Evolutionary conservation across 176 grass and related monocot genomes (phyloP).

Genomic region (Carex pumila): DNA sequence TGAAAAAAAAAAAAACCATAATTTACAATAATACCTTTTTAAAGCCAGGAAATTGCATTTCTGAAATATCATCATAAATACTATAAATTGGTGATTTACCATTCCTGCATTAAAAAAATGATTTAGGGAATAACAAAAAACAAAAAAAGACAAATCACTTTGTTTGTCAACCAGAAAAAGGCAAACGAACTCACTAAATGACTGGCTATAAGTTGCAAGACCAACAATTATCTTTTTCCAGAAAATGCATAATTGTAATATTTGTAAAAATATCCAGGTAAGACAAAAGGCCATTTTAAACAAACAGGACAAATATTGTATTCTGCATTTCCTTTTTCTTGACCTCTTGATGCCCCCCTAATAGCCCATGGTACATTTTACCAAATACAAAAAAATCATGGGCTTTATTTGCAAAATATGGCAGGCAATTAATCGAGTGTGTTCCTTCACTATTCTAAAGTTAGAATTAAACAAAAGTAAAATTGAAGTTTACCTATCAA

Average conservation of each 20-base stretch:
- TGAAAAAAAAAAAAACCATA: background rate
- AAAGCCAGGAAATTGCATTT: slow-evolving; percentile 69
- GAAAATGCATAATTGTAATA: background rate
- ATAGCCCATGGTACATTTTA: background rate
- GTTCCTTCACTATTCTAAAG: background rate
- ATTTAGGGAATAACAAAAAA: background rate
- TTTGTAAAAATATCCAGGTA: background rate
- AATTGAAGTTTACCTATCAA: slow-evolving; percentile 52
- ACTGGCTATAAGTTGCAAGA: background rate
- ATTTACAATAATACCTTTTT: slow-evolving; percentile 31
- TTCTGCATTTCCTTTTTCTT: background rate
- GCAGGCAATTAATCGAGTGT: background rate
- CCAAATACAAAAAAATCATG: background rate
- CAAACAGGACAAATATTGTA: background rate
- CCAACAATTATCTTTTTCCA: background rate
- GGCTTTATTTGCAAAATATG: background rate
- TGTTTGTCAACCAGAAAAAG: background rate
- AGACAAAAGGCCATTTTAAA: background rate
- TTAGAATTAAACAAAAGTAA: background rate
- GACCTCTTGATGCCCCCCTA: background rate
- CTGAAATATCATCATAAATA: slow-evolving; percentile 65
- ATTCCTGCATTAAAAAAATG: slow-evolving; percentile 37
- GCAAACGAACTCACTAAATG: background rate
- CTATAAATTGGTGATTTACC: slow-evolving; percentile 55
- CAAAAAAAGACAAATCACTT: background rate